A percentile compares a stretch with the other conserved stretches of the same genome.
Evolutionary conservation across 1,284 basidiomycete genomes (phyloP).

Genomic region (Erythrobasidium hasegawianum): DNA sequence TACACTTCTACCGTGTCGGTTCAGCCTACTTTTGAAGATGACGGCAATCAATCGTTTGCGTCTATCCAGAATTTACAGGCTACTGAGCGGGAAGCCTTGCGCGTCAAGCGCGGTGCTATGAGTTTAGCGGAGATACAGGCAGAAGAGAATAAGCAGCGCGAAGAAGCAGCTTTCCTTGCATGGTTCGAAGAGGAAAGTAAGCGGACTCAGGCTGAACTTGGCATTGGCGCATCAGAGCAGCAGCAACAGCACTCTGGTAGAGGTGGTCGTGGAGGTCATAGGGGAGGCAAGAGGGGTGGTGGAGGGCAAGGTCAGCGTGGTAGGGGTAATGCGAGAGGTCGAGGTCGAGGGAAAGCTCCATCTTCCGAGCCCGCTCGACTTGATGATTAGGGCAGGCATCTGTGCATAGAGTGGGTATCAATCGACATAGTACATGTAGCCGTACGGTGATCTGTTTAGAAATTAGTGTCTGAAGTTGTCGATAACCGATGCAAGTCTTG

Average conservation of each 20-base stretch:
- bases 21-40: background rate
- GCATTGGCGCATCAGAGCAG: background rate
- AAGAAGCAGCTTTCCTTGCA: slow-evolving; percentile 43
- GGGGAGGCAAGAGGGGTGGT: slow-evolving; percentile 10
- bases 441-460: too few species aligned
- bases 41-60: slow-evolving; percentile 58
- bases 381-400: background rate
- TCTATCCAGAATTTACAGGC: slow-evolving; percentile 77
- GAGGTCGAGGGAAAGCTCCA: background rate
- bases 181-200: slow-evolving; percentile 46
- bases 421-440: too few species aligned
- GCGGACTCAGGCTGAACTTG: slow-evolving; percentile 9
- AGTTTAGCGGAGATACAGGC: slow-evolving; percentile 44
- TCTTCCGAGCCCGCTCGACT: background rate
- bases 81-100: slow-evolving; percentile 53
- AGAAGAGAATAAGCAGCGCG: slow-evolving; percentile 40
- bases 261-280: slow-evolving; percentile 9
- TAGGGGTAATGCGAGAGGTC: background rate
- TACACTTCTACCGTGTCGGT: slow-evolving; percentile 50
- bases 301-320: background rate
- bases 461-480: too few species aligned
- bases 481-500: too few species aligned
- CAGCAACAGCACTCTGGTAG: background rate
- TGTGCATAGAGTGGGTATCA: too few species aligned
- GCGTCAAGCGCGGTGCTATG: slow-evolving; percentile 31